A percentile compares a stretch with the other conserved stretches of the same genome.
Evolutionary conservation across 2,329 filamentous ascomycete genomes (phyloP).

Genomic region (Calonectria leucothoes): DNA sequence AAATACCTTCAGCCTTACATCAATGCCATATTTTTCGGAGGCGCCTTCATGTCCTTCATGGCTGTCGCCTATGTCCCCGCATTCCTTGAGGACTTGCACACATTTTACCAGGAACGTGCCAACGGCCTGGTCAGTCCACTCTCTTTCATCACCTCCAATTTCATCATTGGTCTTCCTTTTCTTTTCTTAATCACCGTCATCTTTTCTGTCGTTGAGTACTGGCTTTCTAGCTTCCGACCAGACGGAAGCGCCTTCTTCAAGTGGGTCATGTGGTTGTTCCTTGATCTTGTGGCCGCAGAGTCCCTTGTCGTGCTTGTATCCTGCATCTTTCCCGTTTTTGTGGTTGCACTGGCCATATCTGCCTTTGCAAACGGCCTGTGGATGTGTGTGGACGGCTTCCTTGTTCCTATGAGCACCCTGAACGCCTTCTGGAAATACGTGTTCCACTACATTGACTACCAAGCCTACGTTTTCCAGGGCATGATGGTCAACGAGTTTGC

Average conservation of each 20-base stretch:
- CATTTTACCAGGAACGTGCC: background rate
- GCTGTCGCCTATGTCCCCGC: background rate
- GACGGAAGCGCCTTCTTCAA: background rate
- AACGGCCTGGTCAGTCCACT: background rate
- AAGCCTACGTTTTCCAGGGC: background rate
- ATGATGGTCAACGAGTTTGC: conserved; percentile 3
- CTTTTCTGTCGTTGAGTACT: background rate
- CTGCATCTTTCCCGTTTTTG: background rate
- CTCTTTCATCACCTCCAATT: background rate
- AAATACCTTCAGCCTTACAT: background rate
- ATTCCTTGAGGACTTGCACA: background rate
- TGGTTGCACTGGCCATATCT: background rate
- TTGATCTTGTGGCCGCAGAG: background rate
- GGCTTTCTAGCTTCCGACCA: background rate
- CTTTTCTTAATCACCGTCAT: background rate
- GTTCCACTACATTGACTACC: background rate
- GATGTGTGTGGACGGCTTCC: background rate
- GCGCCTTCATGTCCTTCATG: background rate
- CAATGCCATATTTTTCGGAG: background rate
- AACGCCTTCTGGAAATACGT: background rate
- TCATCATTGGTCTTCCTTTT: background rate
- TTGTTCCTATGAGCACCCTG: background rate
- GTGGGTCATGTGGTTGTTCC: background rate
- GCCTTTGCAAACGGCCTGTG: background rate
- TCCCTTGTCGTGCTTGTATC: background rate